These are phyloP conservation scores for Sanguinoderma infundibulare DNA, from an alignment of 1,284 basidiomycete species.

Conservation along the genomic window DNA sequence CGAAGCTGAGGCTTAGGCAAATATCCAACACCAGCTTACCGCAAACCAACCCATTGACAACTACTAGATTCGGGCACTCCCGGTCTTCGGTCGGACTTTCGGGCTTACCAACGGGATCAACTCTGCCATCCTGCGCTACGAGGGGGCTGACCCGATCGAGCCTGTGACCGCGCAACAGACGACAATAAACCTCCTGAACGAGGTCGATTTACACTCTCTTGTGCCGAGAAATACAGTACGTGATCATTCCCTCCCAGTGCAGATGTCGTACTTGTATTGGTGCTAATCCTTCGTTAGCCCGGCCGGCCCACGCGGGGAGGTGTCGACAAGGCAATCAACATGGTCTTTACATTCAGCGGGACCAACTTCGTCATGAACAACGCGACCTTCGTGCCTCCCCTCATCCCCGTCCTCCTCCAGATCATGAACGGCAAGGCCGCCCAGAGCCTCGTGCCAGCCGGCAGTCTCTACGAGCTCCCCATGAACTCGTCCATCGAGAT, in stretches of 20 bases:
- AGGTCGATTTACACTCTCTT: conserved; percentile 31
- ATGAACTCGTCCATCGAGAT: too few species aligned
- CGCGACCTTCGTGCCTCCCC: conserved; percentile 32
- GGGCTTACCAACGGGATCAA: conserved; percentile 42
- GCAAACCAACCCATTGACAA: conserved; percentile 17
- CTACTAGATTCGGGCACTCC: conserved; percentile 25
- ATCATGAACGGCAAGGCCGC: conserved; percentile 37
- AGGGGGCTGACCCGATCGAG: conserved; percentile 48
- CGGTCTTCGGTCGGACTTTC: conserved; percentile 33
- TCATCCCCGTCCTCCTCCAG: too few species aligned
- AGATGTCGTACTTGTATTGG: not conserved
- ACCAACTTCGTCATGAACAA: conserved; percentile 30
- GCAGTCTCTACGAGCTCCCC: conserved; percentile 34
- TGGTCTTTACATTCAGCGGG: conserved; percentile 22
- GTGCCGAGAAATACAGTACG: not conserved
- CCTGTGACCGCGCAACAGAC: conserved; percentile 35
- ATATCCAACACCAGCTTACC: conserved; percentile 10
- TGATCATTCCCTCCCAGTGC: too few species aligned
- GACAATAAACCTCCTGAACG: conserved; percentile 29
- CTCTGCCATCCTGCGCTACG: conserved; percentile 30
- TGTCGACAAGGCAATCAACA: conserved; percentile 33
- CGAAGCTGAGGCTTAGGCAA: not conserved
- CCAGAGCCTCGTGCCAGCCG: conserved; percentile 33
- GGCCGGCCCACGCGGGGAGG: conserved; percentile 27
- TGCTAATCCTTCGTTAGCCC: conserved; percentile 32